Conservation (phyloP, 306 rosid genomes). For the Luffa aegyptiaca region DNA sequence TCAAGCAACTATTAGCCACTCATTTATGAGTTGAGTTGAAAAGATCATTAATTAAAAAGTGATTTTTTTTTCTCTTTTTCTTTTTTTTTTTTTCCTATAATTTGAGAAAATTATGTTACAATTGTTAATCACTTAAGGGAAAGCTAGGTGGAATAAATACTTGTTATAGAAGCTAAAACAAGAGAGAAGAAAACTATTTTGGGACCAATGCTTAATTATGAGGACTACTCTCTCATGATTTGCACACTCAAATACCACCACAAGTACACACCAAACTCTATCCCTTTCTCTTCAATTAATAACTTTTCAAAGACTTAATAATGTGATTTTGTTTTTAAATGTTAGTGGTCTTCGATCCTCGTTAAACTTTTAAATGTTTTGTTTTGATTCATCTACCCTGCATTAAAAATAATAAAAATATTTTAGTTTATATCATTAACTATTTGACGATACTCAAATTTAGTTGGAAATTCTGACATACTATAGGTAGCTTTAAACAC, state of each 20-base stretch:
- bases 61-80: not conserved
- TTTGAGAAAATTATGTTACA: not conserved
- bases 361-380: no score
- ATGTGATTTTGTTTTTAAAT: no score
- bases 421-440: no score
- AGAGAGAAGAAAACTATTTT: conserved; percentile 9
- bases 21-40: not conserved
- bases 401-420: no score
- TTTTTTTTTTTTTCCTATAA: not conserved
- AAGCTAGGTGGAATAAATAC: conserved; percentile 20
- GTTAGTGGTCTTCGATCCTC: no score
- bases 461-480: no score
- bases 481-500: no score
- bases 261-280: not conserved
- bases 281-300: not conserved
- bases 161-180: conserved; percentile 12
- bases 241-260: not conserved
- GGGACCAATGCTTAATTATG: conserved; percentile 9
- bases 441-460: no score
- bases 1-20: not conserved
- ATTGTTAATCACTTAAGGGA: not conserved
- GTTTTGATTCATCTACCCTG: no score
- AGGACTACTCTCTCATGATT: not conserved
- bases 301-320: not conserved
- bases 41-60: not conserved